Evolutionary conservation across 257 asterid species (phyloP), one percentile per base, ranked within the genome.

Genomic region (Henckelia pumila): DNA sequence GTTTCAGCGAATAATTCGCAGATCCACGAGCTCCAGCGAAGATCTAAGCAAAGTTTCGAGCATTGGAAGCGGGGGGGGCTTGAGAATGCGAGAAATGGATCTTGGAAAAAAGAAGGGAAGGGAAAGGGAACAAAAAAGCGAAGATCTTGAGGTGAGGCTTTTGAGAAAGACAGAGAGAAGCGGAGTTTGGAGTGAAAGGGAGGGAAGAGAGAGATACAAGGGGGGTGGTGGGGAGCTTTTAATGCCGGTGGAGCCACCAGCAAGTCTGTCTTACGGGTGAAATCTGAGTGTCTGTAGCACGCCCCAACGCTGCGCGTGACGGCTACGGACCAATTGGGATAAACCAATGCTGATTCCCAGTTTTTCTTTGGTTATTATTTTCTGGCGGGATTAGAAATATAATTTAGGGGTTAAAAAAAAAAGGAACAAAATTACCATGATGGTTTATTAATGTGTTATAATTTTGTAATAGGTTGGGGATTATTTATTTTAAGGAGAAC

Each of bases 1-100:
- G 37, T 66, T 69, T 63, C 67, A 69, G 63, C 56, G 32, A 52
- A 28, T 79, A 74, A 73, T 69, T 65, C 60, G 61, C 25, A 81
- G 86, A 84, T 79, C 89, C 89, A 70, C 0, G 59, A 79, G 73
- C 59, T 78, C 73, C 79, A 80, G 84, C 73, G 49, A 63, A 68
- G 76, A 73, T 81, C 80, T 61, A 49, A 8, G 40, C 64, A 47
- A 10, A 57, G 17, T 37, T 21, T 64, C 53, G 6, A 28, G 29
- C 16, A 56, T 60, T 55, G 57, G 28, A 62, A 49, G 47, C n/a
- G 28, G 58, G 32, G 65, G 63, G 49, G 56, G 14, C 7, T 44
- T 44, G 52, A 44, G 52, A 14, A 3, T 44, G 19, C 6, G 56
- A 59, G 21, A 23, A 44, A 22, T 35, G 47, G 44, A 40, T 63